Evolutionary conservation across 495 filamentous ascomycete genomes (phyloP).

Genomic region (Neurospora sp.): DNA sequence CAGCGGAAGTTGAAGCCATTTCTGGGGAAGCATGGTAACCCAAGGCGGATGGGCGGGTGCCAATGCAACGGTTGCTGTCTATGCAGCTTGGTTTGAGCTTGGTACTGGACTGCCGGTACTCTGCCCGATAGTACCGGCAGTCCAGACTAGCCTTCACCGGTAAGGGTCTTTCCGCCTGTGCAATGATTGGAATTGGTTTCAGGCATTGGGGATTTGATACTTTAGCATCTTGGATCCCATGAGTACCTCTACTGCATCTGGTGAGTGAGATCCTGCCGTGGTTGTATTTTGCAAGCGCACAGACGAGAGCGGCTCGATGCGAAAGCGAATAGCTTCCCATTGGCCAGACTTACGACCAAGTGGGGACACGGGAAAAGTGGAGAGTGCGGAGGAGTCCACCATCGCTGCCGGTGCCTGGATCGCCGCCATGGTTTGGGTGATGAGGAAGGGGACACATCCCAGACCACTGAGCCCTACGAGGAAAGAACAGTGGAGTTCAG

Average conservation of each 20-base stretch:
- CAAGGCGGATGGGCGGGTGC: constrained; percentile 1
- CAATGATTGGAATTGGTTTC: background rate
- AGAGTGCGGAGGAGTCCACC: background rate
- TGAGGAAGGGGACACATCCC: background rate
- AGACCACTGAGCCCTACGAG: background rate
- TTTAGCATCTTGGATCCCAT: background rate
- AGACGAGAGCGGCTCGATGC: background rate
- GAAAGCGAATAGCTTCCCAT: background rate
- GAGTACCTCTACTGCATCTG: background rate
- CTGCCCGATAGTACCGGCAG: background rate
- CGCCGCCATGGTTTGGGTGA: background rate
- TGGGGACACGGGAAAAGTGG: background rate
- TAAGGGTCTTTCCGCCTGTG: background rate
- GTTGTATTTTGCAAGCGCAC: background rate
- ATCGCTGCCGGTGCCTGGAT: background rate
- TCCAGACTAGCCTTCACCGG: background rate
- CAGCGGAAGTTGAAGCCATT: background rate
- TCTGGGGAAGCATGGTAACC: background rate
- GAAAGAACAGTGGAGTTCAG: background rate
- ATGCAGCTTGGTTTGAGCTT: background rate
- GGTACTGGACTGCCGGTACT: background rate
- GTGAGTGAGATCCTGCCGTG: background rate
- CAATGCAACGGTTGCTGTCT: constrained; percentile 1
- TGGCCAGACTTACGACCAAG: background rate
- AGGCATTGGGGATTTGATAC: background rate